phyloP scores from a whole-genome alignment of 495 filamentous ascomycete genomes.

The Xylaria longipes region DNA sequence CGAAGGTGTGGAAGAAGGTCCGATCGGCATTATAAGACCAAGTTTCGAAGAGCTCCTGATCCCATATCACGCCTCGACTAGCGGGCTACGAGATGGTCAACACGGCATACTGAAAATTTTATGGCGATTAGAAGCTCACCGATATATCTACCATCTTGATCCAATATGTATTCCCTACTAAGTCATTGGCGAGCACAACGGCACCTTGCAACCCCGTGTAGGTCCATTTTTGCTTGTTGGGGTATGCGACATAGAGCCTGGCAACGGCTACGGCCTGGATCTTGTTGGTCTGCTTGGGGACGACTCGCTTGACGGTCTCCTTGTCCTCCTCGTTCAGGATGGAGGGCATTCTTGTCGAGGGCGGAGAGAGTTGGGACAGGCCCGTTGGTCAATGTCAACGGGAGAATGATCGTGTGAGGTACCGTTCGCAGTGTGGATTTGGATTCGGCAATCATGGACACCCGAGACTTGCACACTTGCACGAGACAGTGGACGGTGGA shows the following conservation, averaged over 20 bases:
- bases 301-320: constrained; percentile 86
- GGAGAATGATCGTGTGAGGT: constrained; percentile 18
- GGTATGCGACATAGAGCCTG: constrained; percentile 91
- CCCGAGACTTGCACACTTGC: not conserved
- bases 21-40: constrained; percentile 96
- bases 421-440: constrained; percentile 28
- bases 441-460: constrained; percentile 14
- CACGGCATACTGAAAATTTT: not conserved
- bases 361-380: constrained; percentile 21
- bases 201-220: constrained; percentile 95
- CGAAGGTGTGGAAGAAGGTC: constrained; percentile 96
- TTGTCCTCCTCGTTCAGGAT: constrained; percentile 91
- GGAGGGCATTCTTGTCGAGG: constrained; percentile 72
- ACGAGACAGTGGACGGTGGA: not conserved
- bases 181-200: constrained; percentile 89
- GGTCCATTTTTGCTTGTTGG: constrained; percentile 84
- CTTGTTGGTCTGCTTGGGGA: constrained; percentile 93
- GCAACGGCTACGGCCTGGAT: constrained; percentile 93
- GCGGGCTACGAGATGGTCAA: constrained; percentile 61
- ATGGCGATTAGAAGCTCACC: constrained; percentile 59
- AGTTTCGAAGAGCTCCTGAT: constrained; percentile 94
- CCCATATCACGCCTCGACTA: constrained; percentile 92
- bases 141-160: constrained; percentile 96
- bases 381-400: constrained; percentile 24
- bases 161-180: constrained; percentile 95